Percentiles rank a stretch among this genome's conserved stretches.
Evolutionary conservation across 1,139 yeast genomes (phyloP).

Genomic region (Petasospora rhodanensis): DNA sequence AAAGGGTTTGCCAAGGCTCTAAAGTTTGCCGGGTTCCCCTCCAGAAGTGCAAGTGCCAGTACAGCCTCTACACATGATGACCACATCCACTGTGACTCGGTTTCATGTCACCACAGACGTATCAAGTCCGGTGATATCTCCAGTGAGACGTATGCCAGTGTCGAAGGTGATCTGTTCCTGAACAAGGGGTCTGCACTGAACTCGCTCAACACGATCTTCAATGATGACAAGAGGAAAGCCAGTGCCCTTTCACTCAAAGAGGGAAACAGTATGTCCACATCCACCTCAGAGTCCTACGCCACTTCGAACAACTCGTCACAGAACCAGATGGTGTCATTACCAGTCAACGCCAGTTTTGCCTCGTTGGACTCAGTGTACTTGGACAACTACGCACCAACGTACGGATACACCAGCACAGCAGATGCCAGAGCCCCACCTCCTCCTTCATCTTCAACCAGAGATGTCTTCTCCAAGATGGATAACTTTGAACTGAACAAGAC

Average conservation of each 20-base stretch:
- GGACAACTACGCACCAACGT: constrained; percentile 36
- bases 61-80: not conserved
- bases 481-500: constrained; percentile 18
- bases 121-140: constrained; percentile 21
- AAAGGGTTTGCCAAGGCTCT: constrained; percentile 57
- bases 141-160: constrained; percentile 46
- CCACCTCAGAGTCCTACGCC: constrained; percentile 1
- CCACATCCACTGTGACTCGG: not conserved
- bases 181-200: constrained; percentile 46
- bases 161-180: constrained; percentile 51
- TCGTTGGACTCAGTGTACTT: constrained; percentile 71
- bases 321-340: constrained; percentile 37
- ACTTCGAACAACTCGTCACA: constrained; percentile 21
- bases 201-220: constrained; percentile 44
- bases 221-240: constrained; percentile 39
- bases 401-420: constrained; percentile 14
- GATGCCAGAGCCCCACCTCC: constrained; percentile 17
- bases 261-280: constrained; percentile 1
- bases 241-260: constrained; percentile 17
- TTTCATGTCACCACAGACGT: constrained; percentile 17
- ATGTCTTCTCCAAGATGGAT: constrained; percentile 15
- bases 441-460: constrained; percentile 2
- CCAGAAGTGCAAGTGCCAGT: not conserved
- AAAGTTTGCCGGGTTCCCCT: constrained; percentile 29
- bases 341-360: constrained; percentile 71